Conservation (phyloP, 148 eudicot genomes). For the Cornus kousa region DNA sequence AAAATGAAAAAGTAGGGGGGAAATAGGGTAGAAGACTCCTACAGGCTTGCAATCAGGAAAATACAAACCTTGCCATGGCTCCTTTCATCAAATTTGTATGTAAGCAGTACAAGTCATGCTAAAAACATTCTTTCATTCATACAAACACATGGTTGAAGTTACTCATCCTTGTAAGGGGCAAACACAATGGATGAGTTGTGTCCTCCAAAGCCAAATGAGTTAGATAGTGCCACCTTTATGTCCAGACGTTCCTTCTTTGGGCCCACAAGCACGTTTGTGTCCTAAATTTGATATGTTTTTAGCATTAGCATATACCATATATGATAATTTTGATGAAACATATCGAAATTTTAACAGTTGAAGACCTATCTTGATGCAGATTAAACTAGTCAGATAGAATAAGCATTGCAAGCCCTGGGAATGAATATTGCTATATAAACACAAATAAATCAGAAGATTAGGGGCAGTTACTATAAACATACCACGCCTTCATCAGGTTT, state of each 20-base stretch:
- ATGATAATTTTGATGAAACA: background rate
- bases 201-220: slow-evolving; percentile 97
- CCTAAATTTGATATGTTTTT: slow-evolving; percentile 43
- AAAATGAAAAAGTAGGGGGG: too few species aligned
- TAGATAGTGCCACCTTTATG: slow-evolving; percentile 85
- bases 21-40: too few species aligned
- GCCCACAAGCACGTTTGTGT: slow-evolving; percentile 72
- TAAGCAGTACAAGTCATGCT: too few species aligned
- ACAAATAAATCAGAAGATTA: background rate
- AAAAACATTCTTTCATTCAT: too few species aligned
- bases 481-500: slow-evolving; percentile 90
- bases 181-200: slow-evolving; percentile 93
- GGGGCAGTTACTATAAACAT: slow-evolving; percentile 23
- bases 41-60: background rate
- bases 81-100: too few species aligned
- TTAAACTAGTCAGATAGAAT: background rate
- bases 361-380: background rate
- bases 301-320: background rate
- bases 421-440: background rate
- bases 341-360: background rate
- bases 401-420: background rate
- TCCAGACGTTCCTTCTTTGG: slow-evolving; percentile 69
- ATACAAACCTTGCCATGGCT: background rate
- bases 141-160: too few species aligned
- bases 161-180: slow-evolving; percentile 56